Evolutionary conservation across 768 basidiomycete species (phyloP).

Genomic region (Pleurotus platypus): DNA sequence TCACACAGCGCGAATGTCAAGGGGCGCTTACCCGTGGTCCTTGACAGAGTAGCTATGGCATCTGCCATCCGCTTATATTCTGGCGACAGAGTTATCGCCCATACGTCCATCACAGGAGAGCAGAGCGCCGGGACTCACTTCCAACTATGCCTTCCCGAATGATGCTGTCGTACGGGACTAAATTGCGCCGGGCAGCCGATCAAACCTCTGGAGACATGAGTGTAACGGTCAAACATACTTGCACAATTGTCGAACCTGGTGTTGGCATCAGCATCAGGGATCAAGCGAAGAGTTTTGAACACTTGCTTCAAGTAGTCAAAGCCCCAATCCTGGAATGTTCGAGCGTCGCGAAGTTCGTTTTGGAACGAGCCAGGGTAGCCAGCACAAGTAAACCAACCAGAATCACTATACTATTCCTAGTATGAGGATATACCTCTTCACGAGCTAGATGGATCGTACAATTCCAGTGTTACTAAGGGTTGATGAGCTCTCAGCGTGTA

Average conservation of each 20-base stretch:
- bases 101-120: neutral
- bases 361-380: slow-evolving; percentile 62
- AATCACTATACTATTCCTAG: slow-evolving; percentile 44
- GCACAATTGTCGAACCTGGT: no score
- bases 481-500: neutral
- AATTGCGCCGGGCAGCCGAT: neutral
- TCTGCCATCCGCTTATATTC: slow-evolving; percentile 62
- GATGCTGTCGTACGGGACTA: slow-evolving; percentile 57
- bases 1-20: slow-evolving; percentile 59
- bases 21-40: slow-evolving; percentile 40
- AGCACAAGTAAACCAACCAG: slow-evolving; percentile 68
- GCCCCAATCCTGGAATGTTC: slow-evolving; percentile 60
- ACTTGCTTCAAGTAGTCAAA: slow-evolving; percentile 64
- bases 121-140: slow-evolving; percentile 29
- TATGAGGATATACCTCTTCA: neutral
- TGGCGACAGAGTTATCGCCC: slow-evolving; percentile 14
- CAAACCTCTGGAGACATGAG: no score
- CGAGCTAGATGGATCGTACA: slow-evolving; percentile 14
- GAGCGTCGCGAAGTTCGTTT: slow-evolving; percentile 55
- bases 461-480: slow-evolving; percentile 30
- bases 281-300: no score
- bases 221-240: no score
- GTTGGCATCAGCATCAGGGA: no score
- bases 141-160: slow-evolving; percentile 50
- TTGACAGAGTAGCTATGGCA: slow-evolving; percentile 47